These are phyloP conservation scores for Tremellales sp. DNA, from an alignment of 1,284 basidiomycete species.

Conservation along the genomic window DNA sequence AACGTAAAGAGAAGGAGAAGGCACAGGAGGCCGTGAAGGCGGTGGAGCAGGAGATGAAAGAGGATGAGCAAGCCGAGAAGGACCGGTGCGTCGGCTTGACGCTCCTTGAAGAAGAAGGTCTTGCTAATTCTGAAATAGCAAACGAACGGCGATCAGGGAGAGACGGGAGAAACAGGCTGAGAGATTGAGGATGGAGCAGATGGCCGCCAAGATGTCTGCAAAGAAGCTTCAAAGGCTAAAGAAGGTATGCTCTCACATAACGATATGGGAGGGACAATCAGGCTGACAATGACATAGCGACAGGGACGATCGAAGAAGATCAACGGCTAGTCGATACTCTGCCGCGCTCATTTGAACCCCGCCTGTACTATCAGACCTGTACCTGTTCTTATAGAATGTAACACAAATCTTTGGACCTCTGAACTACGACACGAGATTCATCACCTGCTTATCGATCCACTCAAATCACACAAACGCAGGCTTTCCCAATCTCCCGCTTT, in stretches of 20 bases:
- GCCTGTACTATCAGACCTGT: not conserved
- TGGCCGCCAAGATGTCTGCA: slow-evolving; percentile 48
- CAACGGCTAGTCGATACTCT: slow-evolving; percentile 39
- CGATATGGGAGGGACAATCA: not conserved
- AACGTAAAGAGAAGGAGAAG: slow-evolving; percentile 39
- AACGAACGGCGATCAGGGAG: slow-evolving; percentile 42
- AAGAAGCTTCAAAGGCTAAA: slow-evolving; percentile 50
- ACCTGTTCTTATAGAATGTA: not conserved
- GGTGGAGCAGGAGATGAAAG: slow-evolving; percentile 47
- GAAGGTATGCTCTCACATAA: slow-evolving; percentile 35
- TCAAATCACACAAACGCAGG: not conserved
- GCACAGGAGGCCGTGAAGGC: slow-evolving; percentile 37
- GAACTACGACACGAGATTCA: no score
- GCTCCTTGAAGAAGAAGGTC: not conserved
- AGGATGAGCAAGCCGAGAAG: slow-evolving; percentile 41
- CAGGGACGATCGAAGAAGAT: slow-evolving; percentile 50
- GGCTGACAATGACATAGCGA: slow-evolving; percentile 24
- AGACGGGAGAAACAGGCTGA: slow-evolving; percentile 43
- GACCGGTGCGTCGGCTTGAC: slow-evolving; percentile 37
- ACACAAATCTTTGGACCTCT: no score
- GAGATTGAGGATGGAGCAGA: slow-evolving; percentile 45
- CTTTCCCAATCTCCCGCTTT: not conserved
- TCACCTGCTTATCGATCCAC: no score
- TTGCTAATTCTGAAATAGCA: slow-evolving; percentile 22
- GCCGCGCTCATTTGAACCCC: not conserved